These are phyloP conservation scores for Micractinium conductrix DNA, from an alignment of 139 green algal species.

Conservation along the genomic window DNA sequence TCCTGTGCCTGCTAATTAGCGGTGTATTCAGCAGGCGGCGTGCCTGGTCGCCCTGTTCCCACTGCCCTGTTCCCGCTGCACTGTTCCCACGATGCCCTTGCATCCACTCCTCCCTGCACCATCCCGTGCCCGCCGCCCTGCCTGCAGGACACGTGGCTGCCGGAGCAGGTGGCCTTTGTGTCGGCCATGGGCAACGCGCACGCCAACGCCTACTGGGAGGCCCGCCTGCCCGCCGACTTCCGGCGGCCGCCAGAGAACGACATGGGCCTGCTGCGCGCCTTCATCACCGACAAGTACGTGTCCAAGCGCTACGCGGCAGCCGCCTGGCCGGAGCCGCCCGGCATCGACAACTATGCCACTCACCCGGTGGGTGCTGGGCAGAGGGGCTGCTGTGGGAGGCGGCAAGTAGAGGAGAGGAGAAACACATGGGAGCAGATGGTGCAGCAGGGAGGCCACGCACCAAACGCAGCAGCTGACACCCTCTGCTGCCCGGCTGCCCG, in stretches of 20 bases:
- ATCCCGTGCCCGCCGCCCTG: not conserved
- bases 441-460: too few species aligned
- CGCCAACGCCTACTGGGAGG: conserved; percentile 90
- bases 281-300: conserved; percentile 85
- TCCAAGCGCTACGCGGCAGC: conserved; percentile 47
- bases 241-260: conserved; percentile 75
- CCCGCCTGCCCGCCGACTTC: conserved; percentile 74
- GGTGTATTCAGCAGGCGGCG: not conserved
- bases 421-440: too few species aligned
- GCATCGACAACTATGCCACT: conserved; percentile 78
- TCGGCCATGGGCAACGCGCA: conserved; percentile 83
- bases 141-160: conserved; percentile 93
- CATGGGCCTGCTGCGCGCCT: conserved; percentile 63
- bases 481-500: too few species aligned
- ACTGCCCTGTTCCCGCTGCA: too few species aligned
- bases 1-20: not conserved
- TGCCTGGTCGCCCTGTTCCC: too few species aligned
- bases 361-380: conserved; percentile 64
- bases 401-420: too few species aligned
- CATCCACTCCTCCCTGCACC: not conserved
- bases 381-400: too few species aligned
- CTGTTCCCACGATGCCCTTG: not conserved
- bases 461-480: too few species aligned
- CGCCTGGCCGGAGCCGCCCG: conserved; percentile 58
- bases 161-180: conserved; percentile 90